These are phyloP conservation scores for Amylocarpus encephaloides DNA, from an alignment of 2,329 filamentous ascomycete species.

Conservation along the genomic window DNA sequence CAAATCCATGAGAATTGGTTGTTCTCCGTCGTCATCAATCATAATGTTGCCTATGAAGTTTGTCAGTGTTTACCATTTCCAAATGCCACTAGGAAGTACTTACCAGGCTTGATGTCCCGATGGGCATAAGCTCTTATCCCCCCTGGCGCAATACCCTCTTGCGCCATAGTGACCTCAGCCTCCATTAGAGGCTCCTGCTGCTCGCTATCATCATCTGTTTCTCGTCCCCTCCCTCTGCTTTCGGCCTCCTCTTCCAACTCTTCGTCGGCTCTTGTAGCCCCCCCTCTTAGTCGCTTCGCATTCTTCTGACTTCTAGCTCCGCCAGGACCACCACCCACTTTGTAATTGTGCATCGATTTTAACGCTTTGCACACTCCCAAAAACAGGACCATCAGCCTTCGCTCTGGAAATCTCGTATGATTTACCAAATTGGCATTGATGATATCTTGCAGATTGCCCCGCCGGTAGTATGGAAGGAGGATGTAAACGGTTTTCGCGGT, in stretches of 20 bases:
- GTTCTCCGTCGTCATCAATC: slow-evolving; percentile 85
- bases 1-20: slow-evolving; percentile 94
- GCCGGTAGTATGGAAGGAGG: slow-evolving; percentile 86
- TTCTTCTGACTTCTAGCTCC: slow-evolving; percentile 44
- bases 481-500: slow-evolving; percentile 93
- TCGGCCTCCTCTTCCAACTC: slow-evolving; percentile 34
- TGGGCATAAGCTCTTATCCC: slow-evolving; percentile 80
- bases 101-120: slow-evolving; percentile 94
- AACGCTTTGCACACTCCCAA: slow-evolving; percentile 85
- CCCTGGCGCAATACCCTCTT: slow-evolving; percentile 62
- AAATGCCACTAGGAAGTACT: slow-evolving; percentile 22
- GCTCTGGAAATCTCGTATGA: slow-evolving; percentile 83
- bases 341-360: slow-evolving; percentile 86
- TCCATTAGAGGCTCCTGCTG: slow-evolving; percentile 83
- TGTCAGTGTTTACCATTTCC: slow-evolving; percentile 7
- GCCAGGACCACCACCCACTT: slow-evolving; percentile 53
- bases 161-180: slow-evolving; percentile 61
- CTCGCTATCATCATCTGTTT: slow-evolving; percentile 56
- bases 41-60: slow-evolving; percentile 75
- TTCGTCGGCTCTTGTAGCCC: slow-evolving; percentile 36
- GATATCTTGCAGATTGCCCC: slow-evolving; percentile 93
- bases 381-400: slow-evolving; percentile 81
- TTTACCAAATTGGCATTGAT: slow-evolving; percentile 99
- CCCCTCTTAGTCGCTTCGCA: slow-evolving; percentile 34
- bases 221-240: slow-evolving; percentile 36